Evolutionary conservation across 2,329 filamentous ascomycete species (phyloP).

Genomic region (Claviceps lovelessii): DNA sequence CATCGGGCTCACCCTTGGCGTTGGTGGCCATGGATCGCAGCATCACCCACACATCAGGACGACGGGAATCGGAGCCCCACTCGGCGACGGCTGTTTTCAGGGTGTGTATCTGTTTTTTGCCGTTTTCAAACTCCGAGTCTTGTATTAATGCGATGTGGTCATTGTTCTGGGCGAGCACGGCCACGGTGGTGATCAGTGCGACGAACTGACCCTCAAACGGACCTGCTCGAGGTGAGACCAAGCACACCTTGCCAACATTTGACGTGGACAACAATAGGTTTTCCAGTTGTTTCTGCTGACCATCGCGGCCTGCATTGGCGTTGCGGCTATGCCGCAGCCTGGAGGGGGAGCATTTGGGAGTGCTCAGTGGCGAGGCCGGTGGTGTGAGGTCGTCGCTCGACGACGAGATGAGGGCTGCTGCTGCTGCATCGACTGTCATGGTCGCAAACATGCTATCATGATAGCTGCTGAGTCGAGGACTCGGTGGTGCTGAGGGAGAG

Average conservation of each 20-base stretch:
- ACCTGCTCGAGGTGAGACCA: conserved; percentile 34
- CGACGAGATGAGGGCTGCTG: conserved; percentile 2
- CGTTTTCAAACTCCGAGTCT: conserved; percentile 24
- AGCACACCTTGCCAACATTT: conserved; percentile 26
- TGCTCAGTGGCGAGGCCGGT: neutral
- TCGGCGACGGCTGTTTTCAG: conserved; percentile 27
- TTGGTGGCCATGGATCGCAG: conserved; percentile 32
- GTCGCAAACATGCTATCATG: conserved; percentile 4
- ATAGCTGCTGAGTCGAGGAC: conserved; percentile 3
- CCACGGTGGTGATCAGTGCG: conserved; percentile 28
- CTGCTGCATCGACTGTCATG: conserved; percentile 6
- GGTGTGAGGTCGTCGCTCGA: conserved; percentile 1
- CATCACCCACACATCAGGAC: conserved; percentile 35
- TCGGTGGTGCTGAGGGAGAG: neutral
- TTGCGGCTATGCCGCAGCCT: neutral
- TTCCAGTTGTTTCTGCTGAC: conserved; percentile 14
- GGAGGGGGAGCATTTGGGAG: neutral
- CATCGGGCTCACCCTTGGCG: conserved; percentile 24
- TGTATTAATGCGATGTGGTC: conserved; percentile 18
- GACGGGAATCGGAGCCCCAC: conserved; percentile 16
- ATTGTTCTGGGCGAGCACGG: conserved; percentile 6
- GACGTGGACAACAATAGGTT: conserved; percentile 25
- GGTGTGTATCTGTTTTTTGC: conserved; percentile 26
- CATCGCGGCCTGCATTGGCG: neutral
- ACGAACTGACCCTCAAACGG: conserved; percentile 35